Conservation (phyloP, 495 filamentous ascomycete genomes). For the Podospora conica region DNA sequence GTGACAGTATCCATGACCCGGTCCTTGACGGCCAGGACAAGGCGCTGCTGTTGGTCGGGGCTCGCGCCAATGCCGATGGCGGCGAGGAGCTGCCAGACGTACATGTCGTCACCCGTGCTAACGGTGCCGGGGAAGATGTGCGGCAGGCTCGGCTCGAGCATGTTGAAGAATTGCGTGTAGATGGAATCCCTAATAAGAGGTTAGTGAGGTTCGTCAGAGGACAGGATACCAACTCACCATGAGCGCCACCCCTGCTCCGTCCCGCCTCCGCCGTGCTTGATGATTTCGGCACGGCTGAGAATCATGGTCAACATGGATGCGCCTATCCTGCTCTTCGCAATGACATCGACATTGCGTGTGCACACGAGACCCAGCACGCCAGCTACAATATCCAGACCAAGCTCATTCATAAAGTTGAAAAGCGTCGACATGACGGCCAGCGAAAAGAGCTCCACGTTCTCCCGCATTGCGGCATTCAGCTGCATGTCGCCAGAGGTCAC, state of each 20-base stretch:
- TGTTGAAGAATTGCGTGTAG: conserved; percentile 82
- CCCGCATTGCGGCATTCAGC: conserved; percentile 64
- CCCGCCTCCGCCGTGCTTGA: conserved; percentile 68
- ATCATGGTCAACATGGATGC: conserved; percentile 91
- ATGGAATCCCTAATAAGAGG: conserved; percentile 43
- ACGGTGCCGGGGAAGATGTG: conserved; percentile 82
- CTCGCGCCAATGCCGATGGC: conserved; percentile 87
- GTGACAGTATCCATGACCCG: conserved; percentile 93
- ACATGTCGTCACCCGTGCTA: conserved; percentile 77
- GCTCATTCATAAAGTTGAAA: conserved; percentile 82
- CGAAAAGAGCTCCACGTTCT: conserved; percentile 87
- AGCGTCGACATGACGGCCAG: conserved; percentile 83
- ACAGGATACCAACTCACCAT: conserved; percentile 52
- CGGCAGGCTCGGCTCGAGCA: conserved; percentile 72
- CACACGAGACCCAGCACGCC: conserved; percentile 81
- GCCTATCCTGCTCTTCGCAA: conserved; percentile 79
- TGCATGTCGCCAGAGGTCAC: conserved; percentile 61
- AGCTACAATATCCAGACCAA: conserved; percentile 80
- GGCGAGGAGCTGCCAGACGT: conserved; percentile 97
- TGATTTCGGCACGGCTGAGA: conserved; percentile 84
- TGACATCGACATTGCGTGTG: conserved; percentile 68
- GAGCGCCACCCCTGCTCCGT: conserved; percentile 70
- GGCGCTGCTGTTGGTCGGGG: conserved; percentile 85
- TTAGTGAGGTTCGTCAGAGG: conserved; percentile 9
- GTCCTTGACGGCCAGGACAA: conserved; percentile 96